phyloP scores from a whole-genome alignment of 2,329 filamentous ascomycete species.

The Biscogniauxia sp. region DNA sequence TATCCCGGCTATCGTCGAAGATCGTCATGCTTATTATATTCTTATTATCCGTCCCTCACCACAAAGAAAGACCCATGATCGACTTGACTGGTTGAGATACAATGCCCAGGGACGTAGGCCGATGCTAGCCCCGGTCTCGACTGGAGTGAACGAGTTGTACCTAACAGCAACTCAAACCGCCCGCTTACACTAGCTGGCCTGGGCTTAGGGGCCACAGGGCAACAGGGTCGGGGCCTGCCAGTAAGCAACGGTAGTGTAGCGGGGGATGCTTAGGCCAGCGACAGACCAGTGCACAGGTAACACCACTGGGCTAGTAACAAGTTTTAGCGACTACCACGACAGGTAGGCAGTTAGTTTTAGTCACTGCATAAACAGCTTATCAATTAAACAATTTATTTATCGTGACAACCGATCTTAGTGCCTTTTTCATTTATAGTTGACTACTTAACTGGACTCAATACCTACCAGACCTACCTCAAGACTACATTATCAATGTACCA shows the following conservation, averaged over 20 bases:
- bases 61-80: not conserved
- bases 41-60: not conserved
- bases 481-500: too few species aligned
- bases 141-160: not conserved
- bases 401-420: too few species aligned
- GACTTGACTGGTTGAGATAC: not conserved
- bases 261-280: conserved; percentile 2
- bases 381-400: not conserved
- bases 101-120: not conserved
- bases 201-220: not conserved
- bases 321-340: not conserved
- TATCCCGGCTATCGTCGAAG: not conserved
- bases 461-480: too few species aligned
- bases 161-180: not conserved
- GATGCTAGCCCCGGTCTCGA: not conserved
- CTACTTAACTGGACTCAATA: too few species aligned
- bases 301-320: not conserved
- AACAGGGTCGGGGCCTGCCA: conserved; percentile 14
- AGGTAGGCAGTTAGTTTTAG: not conserved
- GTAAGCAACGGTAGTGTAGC: conserved; percentile 21
- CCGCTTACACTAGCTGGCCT: conserved; percentile 2
- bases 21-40: not conserved
- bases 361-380: not conserved
- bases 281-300: conserved; percentile 6
- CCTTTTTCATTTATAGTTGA: too few species aligned